phyloP scores from a whole-genome alignment of 257 asterid genomes.

The Ilex aquifolium region DNA sequence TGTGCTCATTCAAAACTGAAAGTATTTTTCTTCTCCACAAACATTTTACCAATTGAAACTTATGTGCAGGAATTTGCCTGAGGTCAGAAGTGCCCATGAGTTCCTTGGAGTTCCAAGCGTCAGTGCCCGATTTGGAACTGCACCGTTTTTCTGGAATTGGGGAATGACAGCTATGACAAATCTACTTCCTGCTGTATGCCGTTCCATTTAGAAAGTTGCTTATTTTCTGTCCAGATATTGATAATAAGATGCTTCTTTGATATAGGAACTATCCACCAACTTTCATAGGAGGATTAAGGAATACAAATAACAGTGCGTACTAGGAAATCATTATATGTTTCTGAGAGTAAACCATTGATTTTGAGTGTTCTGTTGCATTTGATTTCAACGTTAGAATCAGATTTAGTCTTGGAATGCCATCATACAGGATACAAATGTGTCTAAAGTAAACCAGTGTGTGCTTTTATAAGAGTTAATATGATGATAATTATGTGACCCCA shows the following conservation, averaged over 20 bases:
- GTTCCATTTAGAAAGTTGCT: neutral
- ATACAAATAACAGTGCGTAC: neutral
- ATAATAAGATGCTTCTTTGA: constrained; percentile 1
- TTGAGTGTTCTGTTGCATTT: neutral
- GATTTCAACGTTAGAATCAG: neutral
- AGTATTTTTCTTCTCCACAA: neutral
- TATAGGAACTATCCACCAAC: neutral
- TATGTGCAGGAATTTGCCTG: constrained; percentile 74
- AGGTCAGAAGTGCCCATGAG: constrained; percentile 78
- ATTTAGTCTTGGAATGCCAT: neutral
- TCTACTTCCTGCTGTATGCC: constrained; percentile 71
- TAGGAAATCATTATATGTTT: neutral
- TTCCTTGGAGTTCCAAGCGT: constrained; percentile 77
- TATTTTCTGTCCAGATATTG: neutral
- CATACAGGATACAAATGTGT: neutral
- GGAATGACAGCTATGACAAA: constrained; percentile 85
- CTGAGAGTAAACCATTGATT: neutral
- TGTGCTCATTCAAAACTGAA: too few relatives aligned
- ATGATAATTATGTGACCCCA: neutral
- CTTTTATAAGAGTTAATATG: neutral
- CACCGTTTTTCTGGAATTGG: constrained; percentile 98
- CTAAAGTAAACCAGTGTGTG: neutral
- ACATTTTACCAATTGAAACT: neutral
- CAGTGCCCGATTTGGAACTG: constrained; percentile 97
- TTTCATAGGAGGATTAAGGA: too few relatives aligned